Base-by-base conservation (phyloP, 495 filamentous ascomycete genomes). In the Usnea hakonensis region DNA sequence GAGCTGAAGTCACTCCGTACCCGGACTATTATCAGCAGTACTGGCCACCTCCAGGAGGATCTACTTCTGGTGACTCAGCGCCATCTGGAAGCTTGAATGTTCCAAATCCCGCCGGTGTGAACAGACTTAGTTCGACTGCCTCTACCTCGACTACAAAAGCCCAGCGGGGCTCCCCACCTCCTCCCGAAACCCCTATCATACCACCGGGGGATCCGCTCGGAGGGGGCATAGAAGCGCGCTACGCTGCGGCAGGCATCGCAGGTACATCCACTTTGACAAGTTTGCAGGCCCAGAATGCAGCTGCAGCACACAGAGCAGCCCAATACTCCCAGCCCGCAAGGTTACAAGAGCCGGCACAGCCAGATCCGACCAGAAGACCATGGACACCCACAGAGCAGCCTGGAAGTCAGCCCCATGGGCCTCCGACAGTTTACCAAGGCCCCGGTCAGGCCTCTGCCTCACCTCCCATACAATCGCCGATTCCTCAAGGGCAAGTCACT, bases 361-460 rank as follows among this genome's bases (percentile, higher is more conserved):
- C 74, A 59, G 74, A 75, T 58, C 76, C 77, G 13, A 78, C 83
- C 13, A 78, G 82, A 43, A 82, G 93, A 57, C 91, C 91, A 53
- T 98, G 94, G 94, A 98, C 95, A 21, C 94, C 94, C 1, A 97
- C 94, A 33, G 94, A 98, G 71, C 80, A 87, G 58, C 92, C 94
- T 3, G 94, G 89, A 8, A 87, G 85, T 60, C 85, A 91, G 61
- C 92, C 91, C 3, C 91, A 95, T 78, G 94, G 93, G 0, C 92
- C 94, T 37, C 91, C 94, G 6, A 91, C 90, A 0, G 87, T 95
- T 3, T 98, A 96, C 67, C 94, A 97, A 73, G 94, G 94, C 30
- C 78, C 81, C 17, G 86, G 77, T 44, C 78, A 85, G 64, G 78
- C 64, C 8, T 57, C 57, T 35, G 55, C 53, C 41, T 60, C 63